A percentile compares a stretch with the other conserved stretches of the same genome.
phyloP scores from a whole-genome alignment of 2,329 filamentous ascomycete genomes.

The Penicillium sp. region DNA sequence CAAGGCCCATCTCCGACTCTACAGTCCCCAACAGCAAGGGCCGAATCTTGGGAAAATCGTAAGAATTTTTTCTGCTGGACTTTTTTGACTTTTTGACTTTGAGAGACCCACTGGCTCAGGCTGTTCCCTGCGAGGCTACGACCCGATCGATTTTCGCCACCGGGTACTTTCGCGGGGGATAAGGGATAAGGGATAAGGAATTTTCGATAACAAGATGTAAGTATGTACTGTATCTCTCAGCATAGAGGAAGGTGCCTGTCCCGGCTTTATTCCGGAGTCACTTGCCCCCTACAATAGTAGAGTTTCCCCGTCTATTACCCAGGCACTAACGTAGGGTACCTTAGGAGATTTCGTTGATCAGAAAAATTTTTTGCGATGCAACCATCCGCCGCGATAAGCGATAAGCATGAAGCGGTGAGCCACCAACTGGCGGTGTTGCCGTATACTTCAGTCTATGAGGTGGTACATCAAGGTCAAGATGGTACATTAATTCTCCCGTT shows the following conservation, averaged over 20 bases:
- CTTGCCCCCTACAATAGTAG: background rate
- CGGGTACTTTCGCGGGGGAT: conserved; percentile 30
- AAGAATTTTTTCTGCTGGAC: background rate
- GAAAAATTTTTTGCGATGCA: conserved; percentile 7
- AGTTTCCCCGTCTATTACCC: background rate
- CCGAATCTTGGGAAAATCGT: background rate
- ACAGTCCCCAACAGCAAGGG: background rate
- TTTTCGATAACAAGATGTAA: background rate
- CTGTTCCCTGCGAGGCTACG: background rate
- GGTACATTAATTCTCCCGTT: no score
- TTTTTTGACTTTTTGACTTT: background rate
- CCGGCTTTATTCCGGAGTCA: background rate
- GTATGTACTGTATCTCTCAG: background rate
- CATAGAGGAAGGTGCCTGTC: background rate
- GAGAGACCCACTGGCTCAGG: conserved; percentile 7
- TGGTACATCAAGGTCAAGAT: no score
- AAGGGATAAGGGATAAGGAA: conserved; percentile 14
- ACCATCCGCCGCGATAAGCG: conserved; percentile 15
- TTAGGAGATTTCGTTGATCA: background rate
- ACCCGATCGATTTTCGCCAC: conserved; percentile 13
- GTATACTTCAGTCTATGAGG: background rate
- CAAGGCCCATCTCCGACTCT: background rate
- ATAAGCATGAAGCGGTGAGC: conserved; percentile 18
- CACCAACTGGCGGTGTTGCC: conserved; percentile 2
- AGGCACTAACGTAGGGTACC: background rate